These are phyloP conservation scores for Eimeria sp. DNA, from an alignment of 169 alveolate species.

Conservation along the genomic window DNA sequence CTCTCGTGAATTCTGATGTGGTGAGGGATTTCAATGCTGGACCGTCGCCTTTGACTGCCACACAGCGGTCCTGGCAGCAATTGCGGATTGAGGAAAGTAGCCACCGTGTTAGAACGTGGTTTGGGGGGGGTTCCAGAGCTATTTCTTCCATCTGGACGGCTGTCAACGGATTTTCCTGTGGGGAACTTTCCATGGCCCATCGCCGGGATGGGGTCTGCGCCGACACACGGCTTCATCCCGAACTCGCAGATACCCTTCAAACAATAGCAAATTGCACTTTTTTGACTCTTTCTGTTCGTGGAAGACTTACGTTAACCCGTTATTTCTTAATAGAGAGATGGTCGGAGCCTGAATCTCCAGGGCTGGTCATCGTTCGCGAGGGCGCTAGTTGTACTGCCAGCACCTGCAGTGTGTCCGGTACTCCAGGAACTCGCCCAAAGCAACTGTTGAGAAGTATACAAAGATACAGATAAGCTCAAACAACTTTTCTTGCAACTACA, in stretches of 20 bases:
- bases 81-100: constrained; percentile 44
- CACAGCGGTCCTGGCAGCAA: background rate
- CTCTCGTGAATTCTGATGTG: constrained; percentile 5
- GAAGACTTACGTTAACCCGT: background rate
- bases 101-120: constrained; percentile 59
- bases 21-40: constrained; percentile 19
- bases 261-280: background rate
- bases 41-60: constrained; percentile 5
- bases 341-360: background rate
- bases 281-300: background rate
- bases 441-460: background rate
- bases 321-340: constrained; percentile 1
- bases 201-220: constrained; percentile 38
- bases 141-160: background rate
- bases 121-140: background rate
- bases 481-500: background rate
- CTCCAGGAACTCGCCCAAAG: background rate
- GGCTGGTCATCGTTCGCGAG: background rate
- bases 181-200: constrained; percentile 13
- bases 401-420: background rate
- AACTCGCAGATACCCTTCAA: background rate
- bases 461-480: background rate
- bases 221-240: constrained; percentile 67
- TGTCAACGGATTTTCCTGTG: background rate
- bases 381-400: background rate